Evolutionary conservation across 1,284 basidiomycete genomes (phyloP).

Genomic region (Irpex sp.): DNA sequence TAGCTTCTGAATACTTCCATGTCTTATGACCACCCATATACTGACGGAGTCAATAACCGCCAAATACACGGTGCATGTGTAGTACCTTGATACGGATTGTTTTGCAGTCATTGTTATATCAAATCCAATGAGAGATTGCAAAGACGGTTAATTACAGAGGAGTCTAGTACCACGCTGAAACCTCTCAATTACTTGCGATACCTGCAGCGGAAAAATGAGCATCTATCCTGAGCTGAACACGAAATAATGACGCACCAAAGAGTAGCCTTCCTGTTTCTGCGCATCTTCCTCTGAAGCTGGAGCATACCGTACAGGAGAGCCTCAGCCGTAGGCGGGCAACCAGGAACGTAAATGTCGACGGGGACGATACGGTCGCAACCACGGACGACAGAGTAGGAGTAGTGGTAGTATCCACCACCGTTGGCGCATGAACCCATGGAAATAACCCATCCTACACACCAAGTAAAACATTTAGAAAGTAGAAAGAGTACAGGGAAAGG

Average conservation of each 20-base stretch:
- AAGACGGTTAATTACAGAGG: background rate
- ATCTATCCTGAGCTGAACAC: background rate
- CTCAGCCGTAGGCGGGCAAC: constrained; percentile 93
- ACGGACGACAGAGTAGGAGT: constrained; percentile 98
- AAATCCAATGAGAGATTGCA: background rate
- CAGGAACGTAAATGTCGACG: constrained; percentile 96
- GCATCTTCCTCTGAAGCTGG: constrained; percentile 97
- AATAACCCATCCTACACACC: constrained; percentile 84
- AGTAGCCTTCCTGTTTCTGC: constrained; percentile 85
- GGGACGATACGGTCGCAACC: constrained; percentile 99
- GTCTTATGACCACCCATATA: no score
- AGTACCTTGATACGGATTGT: no score
- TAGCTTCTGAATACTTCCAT: no score
- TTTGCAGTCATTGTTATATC: no score
- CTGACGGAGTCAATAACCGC: no score
- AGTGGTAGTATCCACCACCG: constrained; percentile 97
- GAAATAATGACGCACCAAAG: constrained; percentile 68
- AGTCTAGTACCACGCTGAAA: background rate
- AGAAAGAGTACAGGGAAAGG: constrained; percentile 18
- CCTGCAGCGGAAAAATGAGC: background rate
- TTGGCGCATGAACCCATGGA: constrained; percentile 99
- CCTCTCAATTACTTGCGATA: background rate
- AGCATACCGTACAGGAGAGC: constrained; percentile 94
- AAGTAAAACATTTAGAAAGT: constrained; percentile 6
- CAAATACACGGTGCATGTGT: no score